Base-by-base conservation (phyloP, 2,329 filamentous ascomycete genomes). In the Alternaria metachromatica region DNA sequence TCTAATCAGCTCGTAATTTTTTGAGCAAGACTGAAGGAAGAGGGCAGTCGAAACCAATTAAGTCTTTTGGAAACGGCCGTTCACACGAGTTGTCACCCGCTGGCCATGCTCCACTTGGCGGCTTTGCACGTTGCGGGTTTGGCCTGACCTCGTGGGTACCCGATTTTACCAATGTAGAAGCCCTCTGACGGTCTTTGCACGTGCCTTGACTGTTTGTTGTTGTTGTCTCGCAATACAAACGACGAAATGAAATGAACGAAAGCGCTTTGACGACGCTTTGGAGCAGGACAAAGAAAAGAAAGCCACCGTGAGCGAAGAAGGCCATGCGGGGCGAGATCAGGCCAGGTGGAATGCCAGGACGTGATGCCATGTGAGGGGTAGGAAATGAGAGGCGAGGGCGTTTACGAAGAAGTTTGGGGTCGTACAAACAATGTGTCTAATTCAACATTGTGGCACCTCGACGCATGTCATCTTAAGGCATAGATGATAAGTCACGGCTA, bases 221-320 rank as follows among this genome's bases (percentile, higher is more conserved):
- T 53, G 49, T 53, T 53, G 49, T 25, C 49, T 53, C 11, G 49
- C 28, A 30, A 25, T 41, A 41, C 49, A 53, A 53, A 53, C 30
- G 49, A 53, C 49, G 49, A 53, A 41, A 53, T 33, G 49, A 53
- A 53, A 53, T 53, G 49, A 41, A 53, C 30, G 30, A 25, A 8
- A 13, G 20, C 49, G 49, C 49, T 53, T 53, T 37, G 49, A 53
- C 49, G 30, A 41, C 20, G 49, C 49, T 53, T 53, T 53, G 30
- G 49, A 53, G 18, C 20, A 15, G 9, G 30, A 53, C 49, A 53
- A 53, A 53, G 49, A 20, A 53, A 53, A 53, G n/a, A 51, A 21
- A 37, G 18, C 20, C n/a, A 23, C 18, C 7, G 10, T 15, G 26
- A 51, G 28, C 18, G 30, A 18, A 53, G 28, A 20, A 53, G 28